phyloP scores from a whole-genome alignment of 306 rosid genomes.

The Cucumis cinereus region DNA sequence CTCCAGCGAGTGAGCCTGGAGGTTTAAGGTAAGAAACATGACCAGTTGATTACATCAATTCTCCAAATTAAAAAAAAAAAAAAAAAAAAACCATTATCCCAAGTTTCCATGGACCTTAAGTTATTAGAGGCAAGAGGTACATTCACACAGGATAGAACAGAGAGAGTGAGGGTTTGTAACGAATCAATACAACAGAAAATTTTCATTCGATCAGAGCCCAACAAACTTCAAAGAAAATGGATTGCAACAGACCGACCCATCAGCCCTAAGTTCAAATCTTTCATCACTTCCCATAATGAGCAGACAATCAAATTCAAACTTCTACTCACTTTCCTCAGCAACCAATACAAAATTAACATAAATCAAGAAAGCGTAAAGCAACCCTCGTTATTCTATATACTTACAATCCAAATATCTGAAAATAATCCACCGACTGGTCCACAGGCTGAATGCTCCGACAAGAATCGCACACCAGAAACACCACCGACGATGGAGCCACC shows the following conservation, averaged over 20 bases:
- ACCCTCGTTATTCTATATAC: constrained; percentile 1
- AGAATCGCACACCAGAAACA: constrained; percentile 50
- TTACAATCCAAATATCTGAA: constrained; percentile 68
- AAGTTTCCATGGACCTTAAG: not conserved
- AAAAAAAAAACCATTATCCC: not conserved
- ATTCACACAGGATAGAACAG: not conserved
- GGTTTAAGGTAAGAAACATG: not conserved
- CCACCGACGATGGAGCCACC: constrained; percentile 20
- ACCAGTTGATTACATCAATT: not conserved
- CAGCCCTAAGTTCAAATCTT: not conserved
- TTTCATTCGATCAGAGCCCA: not conserved
- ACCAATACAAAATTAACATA: not conserved
- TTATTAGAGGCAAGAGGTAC: not conserved
- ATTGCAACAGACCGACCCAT: not conserved
- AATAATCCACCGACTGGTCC: constrained; percentile 57
- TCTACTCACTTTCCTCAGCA: not conserved
- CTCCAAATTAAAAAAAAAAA: not conserved
- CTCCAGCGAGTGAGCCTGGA: not conserved
- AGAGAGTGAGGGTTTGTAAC: not conserved
- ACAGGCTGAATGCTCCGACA: constrained; percentile 72
- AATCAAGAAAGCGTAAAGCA: not conserved
- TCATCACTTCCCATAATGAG: not conserved
- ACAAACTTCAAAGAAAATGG: not conserved
- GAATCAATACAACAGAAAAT: not conserved
- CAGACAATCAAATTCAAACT: not conserved